Conservation (phyloP, 352 stramenopile species). For the Aphanomyces invadans region DNA sequence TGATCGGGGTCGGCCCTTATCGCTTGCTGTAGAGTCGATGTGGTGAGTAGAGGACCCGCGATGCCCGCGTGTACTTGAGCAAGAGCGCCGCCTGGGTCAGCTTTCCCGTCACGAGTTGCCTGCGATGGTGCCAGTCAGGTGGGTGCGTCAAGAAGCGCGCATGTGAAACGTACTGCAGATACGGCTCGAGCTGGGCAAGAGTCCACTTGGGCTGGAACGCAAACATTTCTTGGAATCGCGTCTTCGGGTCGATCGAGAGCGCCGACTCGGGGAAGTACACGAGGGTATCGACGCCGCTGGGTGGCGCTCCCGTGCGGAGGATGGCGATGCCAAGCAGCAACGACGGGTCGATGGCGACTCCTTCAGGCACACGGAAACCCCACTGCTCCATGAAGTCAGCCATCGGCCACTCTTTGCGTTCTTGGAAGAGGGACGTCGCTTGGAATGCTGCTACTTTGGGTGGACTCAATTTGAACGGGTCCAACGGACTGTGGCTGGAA, state of each 20-base stretch:
- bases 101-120: constrained; percentile 48
- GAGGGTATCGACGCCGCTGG: constrained; percentile 43
- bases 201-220: constrained; percentile 78
- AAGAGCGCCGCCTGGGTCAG: constrained; percentile 69
- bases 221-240: constrained; percentile 73
- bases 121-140: too few species aligned
- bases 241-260: constrained; percentile 61
- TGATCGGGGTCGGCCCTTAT: too few species aligned
- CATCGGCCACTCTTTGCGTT: constrained; percentile 30
- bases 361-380: constrained; percentile 62
- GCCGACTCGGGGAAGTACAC: constrained; percentile 61
- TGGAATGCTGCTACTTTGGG: constrained; percentile 64
- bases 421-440: constrained; percentile 64
- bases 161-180: constrained; percentile 62
- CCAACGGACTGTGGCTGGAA: constrained; percentile 10
- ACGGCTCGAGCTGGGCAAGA: constrained; percentile 65
- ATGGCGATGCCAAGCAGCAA: constrained; percentile 65
- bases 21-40: constrained; percentile 71
- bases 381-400: constrained; percentile 73
- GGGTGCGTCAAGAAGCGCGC: too few species aligned
- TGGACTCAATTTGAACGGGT: constrained; percentile 40
- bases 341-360: constrained; percentile 45
- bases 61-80: constrained; percentile 73
- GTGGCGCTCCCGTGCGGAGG: constrained; percentile 37
- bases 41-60: constrained; percentile 57